Evolutionary conservation across 495 filamentous ascomycete genomes (phyloP), one percentile per base, ranked within the genome.

Genomic region (Neurospora africana): DNA sequence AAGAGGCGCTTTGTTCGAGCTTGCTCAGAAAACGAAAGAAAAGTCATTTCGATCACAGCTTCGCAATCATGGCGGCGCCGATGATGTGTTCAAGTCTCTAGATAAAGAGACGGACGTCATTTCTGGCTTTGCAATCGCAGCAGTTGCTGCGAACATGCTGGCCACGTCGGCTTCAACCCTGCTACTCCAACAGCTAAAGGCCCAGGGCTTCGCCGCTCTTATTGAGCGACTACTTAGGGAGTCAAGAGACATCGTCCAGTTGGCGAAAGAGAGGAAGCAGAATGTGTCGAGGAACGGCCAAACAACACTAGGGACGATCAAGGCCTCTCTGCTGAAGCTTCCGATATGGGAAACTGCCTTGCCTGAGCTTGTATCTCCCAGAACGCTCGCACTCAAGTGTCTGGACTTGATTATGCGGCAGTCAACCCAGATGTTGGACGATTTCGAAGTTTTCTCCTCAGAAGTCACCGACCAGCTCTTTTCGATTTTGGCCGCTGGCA

Each of bases 11-110:
- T 75, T 88, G 70, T 78, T 94, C 3, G 91, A 95, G 72, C 83
- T 98, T 37, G 89, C 88, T n/a, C 82, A 85, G 70, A 93, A 93
- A 78, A 84, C 94, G 67, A 85, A 88, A 67, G 86, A 95, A 27
- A 87, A 88, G 69, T 79, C 83, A 11, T 91, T 91, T 75, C 83
- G 84, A 67, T 84, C 84, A n/a, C 90, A 92, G 38, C 93, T 97
- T 73, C 83, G 91, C 8, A 90, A 95, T 67, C 88, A 91, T 73
- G 88, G 87, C n/a, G 88, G 92, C 68, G 91, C 91, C 70, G 84
- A 85, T 47, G 86, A 87, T 38, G 82, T 98, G 2, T 85, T 94
- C 67, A 80, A 83, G 40, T 83, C 83, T 33, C 78, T 90, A 9
- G 84, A 78, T 1, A 79, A 83, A 27, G 87, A 89, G 77, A 77